phyloP scores from a whole-genome alignment of 1,284 basidiomycete species.

The Macrocystidia cucumis region DNA sequence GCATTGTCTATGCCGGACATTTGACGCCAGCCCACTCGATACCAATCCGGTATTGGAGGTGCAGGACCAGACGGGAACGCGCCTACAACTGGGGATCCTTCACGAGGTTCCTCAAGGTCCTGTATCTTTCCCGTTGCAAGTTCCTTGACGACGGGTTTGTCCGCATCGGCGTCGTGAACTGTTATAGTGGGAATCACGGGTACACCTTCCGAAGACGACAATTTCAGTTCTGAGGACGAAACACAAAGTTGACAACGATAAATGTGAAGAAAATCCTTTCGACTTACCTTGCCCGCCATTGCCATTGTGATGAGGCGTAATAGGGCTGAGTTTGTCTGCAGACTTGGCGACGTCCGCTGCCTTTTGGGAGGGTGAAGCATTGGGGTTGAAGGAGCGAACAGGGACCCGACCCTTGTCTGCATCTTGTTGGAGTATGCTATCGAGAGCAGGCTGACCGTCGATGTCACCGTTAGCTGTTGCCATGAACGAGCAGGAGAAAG shows the following conservation, averaged over 20 bases:
- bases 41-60: conserved; percentile 72
- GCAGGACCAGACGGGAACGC: conserved; percentile 38
- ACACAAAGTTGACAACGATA: conserved; percentile 8
- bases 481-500: conserved; percentile 15
- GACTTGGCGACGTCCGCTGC: conserved; percentile 56
- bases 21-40: conserved; percentile 81
- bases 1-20: conserved; percentile 57
- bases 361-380: conserved; percentile 70
- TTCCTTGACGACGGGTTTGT: conserved; percentile 28
- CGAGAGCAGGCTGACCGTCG: conserved; percentile 29
- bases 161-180: conserved; percentile 53
- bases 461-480: conserved; percentile 21
- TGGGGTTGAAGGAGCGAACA: conserved; percentile 72
- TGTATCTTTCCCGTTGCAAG: conserved; percentile 15
- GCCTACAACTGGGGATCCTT: conserved; percentile 43
- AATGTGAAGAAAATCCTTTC: conserved; percentile 28
- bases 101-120: conserved; percentile 16
- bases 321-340: conserved; percentile 43
- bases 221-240: too few species aligned
- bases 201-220: too few species aligned
- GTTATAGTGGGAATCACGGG: conserved; percentile 65
- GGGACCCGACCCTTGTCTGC: conserved; percentile 39
- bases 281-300: conserved; percentile 33
- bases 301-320: conserved; percentile 26
- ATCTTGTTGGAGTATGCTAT: conserved; percentile 34